Percentiles rank a stretch among this genome's conserved stretches.
These are phyloP conservation scores for Proliferodiscus dingleyae DNA, from an alignment of 2,329 filamentous ascomycete species.

Conservation along the genomic window DNA sequence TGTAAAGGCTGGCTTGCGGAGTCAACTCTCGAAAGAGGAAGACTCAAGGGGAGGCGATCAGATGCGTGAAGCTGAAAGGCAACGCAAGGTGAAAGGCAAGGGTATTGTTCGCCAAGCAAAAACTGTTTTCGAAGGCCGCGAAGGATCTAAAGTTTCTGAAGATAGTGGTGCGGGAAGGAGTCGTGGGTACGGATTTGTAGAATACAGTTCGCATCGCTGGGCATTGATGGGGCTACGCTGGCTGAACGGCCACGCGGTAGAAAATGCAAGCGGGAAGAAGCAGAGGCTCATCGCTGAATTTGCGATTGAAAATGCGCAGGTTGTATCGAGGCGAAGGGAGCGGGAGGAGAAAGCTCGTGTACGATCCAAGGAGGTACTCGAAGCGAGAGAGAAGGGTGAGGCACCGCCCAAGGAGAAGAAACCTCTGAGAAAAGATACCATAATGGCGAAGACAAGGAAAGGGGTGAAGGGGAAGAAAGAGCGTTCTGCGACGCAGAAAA, in stretches of 20 bases:
- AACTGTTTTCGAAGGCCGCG: constrained; percentile 83
- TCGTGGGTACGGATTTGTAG: constrained; percentile 94
- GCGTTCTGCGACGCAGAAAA: constrained; percentile 16
- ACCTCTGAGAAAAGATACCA: constrained; percentile 23
- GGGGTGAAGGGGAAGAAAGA: constrained; percentile 28
- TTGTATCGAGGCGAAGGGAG: constrained; percentile 73
- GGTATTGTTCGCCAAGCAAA: constrained; percentile 90
- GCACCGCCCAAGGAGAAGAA: constrained; percentile 32
- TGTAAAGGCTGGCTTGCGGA: constrained; percentile 70
- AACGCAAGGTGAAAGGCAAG: constrained; percentile 76
- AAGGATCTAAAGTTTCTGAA: constrained; percentile 80
- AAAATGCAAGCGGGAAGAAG: constrained; percentile 66
- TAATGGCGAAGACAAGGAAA: constrained; percentile 34
- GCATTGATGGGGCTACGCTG: constrained; percentile 92
- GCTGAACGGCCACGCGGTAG: constrained; percentile 72
- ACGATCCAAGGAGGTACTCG: constrained; percentile 31
- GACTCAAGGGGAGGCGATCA: constrained; percentile 71
- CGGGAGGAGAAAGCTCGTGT: constrained; percentile 52
- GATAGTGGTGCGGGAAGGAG: constrained; percentile 73
- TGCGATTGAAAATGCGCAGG: constrained; percentile 95
- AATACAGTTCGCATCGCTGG: constrained; percentile 90
- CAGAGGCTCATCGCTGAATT: constrained; percentile 94
- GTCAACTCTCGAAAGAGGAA: constrained; percentile 86
- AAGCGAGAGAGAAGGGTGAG: constrained; percentile 29
- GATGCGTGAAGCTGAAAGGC: constrained; percentile 74